Conservation (phyloP, 2,329 filamentous ascomycete species). For the Tolypocladium paradoxum region DNA sequence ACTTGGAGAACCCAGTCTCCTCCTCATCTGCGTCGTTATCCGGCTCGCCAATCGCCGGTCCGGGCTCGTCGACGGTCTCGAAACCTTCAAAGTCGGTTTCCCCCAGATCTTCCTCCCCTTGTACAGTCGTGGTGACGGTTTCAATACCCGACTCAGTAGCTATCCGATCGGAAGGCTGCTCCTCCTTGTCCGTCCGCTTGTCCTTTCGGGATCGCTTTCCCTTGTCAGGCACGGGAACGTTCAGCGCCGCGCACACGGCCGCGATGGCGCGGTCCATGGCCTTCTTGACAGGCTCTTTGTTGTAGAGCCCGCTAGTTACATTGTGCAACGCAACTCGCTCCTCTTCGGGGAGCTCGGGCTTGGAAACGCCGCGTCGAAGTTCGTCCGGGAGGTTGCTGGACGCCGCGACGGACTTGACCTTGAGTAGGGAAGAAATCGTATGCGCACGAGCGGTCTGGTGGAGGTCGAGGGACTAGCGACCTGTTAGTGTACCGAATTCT, state of each 20-base stretch:
- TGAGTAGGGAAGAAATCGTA: slow-evolving; percentile 42
- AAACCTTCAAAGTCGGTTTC: slow-evolving; percentile 27
- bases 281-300: slow-evolving; percentile 37
- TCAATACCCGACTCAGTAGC: not conserved
- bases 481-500: not conserved
- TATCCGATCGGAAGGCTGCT: slow-evolving; percentile 15
- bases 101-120: slow-evolving; percentile 11
- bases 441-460: slow-evolving; percentile 46
- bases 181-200: slow-evolving; percentile 19
- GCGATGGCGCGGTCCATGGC: slow-evolving; percentile 37
- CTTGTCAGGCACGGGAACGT: slow-evolving; percentile 35
- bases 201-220: slow-evolving; percentile 19
- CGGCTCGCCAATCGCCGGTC: slow-evolving; percentile 7
- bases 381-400: slow-evolving; percentile 38
- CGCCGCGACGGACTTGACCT: slow-evolving; percentile 40
- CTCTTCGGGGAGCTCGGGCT: slow-evolving; percentile 40
- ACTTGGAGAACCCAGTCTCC: slow-evolving; percentile 27
- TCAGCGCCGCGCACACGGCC: slow-evolving; percentile 36
- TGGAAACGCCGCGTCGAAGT: slow-evolving; percentile 35
- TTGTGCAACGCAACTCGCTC: slow-evolving; percentile 43
- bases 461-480: slow-evolving; percentile 40
- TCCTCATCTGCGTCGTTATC: slow-evolving; percentile 18
- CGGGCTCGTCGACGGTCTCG: slow-evolving; percentile 16
- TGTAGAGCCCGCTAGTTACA: slow-evolving; percentile 48
- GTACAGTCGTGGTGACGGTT: not conserved